phyloP scores from a whole-genome alignment of 1,284 basidiomycete species.

The Sparassis latifolia region DNA sequence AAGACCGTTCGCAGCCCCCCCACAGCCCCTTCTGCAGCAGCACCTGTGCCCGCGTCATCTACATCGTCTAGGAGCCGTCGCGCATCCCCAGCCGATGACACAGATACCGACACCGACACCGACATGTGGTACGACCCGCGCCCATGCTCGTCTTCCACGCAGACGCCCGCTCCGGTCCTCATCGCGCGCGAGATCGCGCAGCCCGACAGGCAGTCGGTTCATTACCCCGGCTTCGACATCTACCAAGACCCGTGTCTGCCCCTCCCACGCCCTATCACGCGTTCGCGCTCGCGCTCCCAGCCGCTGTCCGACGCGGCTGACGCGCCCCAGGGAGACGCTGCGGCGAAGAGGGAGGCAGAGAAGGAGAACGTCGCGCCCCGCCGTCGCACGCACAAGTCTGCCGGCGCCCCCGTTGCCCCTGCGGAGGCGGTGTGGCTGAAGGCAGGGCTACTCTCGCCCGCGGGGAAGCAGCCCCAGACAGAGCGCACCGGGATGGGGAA shows the following conservation, averaged over 20 bases:
- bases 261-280: conserved; percentile 15
- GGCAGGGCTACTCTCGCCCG: conserved; percentile 10
- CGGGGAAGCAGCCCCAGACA: conserved; percentile 1
- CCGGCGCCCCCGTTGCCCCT: conserved; percentile 2
- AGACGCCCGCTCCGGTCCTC: conserved; percentile 22
- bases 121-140: not conserved
- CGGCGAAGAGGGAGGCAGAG: conserved; percentile 27
- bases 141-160: conserved; percentile 4
- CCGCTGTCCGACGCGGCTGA: conserved; percentile 5
- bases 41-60: not conserved
- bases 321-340: conserved; percentile 14
- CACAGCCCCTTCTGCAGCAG: not conserved
- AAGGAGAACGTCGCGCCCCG: conserved; percentile 50
- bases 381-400: conserved; percentile 9
- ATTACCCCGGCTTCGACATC: conserved; percentile 69
- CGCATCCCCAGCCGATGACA: not conserved
- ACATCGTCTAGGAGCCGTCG: not conserved
- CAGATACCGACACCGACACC: not conserved
- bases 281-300: not conserved
- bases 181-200: conserved; percentile 39
- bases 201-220: conserved; percentile 50
- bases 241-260: conserved; percentile 44
- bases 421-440: conserved; percentile 14
- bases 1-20: not conserved
- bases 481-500: conserved; percentile 1